A percentile compares a stretch with the other conserved stretches of the same genome.
These are phyloP conservation scores for Uronychia setigera DNA, from an alignment of 73 alveolate genomes.

Conservation along the genomic window DNA sequence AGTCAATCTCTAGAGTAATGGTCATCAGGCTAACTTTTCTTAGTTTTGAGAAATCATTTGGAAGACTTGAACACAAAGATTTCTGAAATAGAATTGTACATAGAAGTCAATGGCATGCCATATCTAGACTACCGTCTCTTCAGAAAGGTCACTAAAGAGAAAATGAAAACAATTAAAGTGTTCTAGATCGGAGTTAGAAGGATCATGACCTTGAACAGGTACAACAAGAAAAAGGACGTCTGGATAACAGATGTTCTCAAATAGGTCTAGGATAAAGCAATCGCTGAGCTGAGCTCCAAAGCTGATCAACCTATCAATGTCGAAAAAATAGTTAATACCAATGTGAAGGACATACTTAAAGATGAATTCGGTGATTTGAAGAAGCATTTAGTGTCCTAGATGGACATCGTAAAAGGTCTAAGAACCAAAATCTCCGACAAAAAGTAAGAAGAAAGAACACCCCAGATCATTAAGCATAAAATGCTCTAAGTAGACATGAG, in stretches of 20 bases:
- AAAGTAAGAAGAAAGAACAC: no score
- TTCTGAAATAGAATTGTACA: background rate
- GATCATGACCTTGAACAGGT: constrained; percentile 1
- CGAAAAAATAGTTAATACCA: background rate
- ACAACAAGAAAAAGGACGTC: constrained; percentile 6
- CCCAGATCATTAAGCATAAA: no score
- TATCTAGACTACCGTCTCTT: background rate
- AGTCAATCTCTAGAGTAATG: background rate
- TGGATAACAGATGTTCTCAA: constrained; percentile 7
- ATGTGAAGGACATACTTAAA: background rate
- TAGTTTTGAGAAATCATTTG: background rate
- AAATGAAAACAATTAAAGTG: background rate
- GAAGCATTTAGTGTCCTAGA: background rate
- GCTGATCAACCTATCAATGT: background rate
- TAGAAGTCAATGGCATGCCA: background rate
- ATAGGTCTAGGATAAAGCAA: background rate
- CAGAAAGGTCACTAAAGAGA: background rate
- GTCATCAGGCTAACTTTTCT: background rate
- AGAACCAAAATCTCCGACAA: no score
- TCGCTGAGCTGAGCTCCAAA: background rate
- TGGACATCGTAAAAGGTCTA: no score
- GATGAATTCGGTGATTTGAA: background rate
- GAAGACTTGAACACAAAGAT: background rate
- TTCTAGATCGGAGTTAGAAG: background rate
- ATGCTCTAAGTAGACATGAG: no score